phyloP scores from a whole-genome alignment of 495 filamentous ascomycete species.

The Penicillium fimorum region DNA sequence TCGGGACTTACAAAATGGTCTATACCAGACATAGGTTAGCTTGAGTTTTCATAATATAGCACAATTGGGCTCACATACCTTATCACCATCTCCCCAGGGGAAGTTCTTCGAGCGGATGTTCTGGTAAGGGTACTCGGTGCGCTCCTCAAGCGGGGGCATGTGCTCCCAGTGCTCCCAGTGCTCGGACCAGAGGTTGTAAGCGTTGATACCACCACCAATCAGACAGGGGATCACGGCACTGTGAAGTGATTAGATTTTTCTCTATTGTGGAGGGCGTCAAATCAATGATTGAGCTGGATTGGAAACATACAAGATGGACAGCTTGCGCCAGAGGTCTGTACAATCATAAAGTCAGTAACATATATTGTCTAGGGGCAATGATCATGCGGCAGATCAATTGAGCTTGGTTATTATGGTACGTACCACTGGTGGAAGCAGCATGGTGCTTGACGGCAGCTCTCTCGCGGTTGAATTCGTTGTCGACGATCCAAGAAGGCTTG shows the following conservation, averaged over 20 bases:
- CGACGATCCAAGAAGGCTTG: conserved; percentile 52
- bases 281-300: conserved; percentile 7
- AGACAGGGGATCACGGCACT: conserved; percentile 71
- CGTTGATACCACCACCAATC: conserved; percentile 69
- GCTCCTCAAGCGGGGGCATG: conserved; percentile 82
- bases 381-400: neutral
- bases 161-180: conserved; percentile 95
- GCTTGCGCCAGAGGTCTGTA: conserved; percentile 88
- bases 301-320: conserved; percentile 78
- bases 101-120: conserved; percentile 90
- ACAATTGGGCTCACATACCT: conserved; percentile 55
- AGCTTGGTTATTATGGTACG: conserved; percentile 29
- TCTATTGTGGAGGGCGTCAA: neutral
- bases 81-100: conserved; percentile 90
- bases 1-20: conserved; percentile 64
- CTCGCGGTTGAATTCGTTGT: conserved; percentile 89
- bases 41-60: neutral
- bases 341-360: conserved; percentile 36
- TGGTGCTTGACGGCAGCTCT: conserved; percentile 81
- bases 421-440: conserved; percentile 75
- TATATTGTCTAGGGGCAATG: neutral
- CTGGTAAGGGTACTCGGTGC: conserved; percentile 86
- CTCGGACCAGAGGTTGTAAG: conserved; percentile 86
- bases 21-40: conserved; percentile 38
- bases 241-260: conserved; percentile 18